A percentile compares a stretch with the other conserved stretches of the same genome.
These are phyloP conservation scores for Waltiozyma sp. DNA, from an alignment of 1,139 yeast species.

Conservation along the genomic window DNA sequence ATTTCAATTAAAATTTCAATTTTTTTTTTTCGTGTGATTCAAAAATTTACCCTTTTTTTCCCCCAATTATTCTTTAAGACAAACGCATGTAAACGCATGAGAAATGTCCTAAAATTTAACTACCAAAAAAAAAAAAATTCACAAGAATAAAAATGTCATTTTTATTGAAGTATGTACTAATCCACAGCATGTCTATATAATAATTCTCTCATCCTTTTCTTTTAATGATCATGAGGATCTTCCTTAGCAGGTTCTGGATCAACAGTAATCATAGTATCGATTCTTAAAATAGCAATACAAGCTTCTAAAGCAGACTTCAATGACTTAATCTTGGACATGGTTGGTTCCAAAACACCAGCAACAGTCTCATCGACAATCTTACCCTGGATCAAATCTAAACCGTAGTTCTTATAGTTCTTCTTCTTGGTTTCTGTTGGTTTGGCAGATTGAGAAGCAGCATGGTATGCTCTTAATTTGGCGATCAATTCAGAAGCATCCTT, in stretches of 20 bases:
- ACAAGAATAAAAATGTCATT: too few relatives aligned
- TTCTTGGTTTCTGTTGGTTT: constrained; percentile 72
- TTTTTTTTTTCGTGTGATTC: too few relatives aligned
- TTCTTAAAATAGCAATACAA: constrained; percentile 92
- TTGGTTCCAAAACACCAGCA: constrained; percentile 91
- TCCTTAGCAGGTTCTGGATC: constrained; percentile 93
- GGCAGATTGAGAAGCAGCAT: constrained; percentile 89
- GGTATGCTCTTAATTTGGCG: constrained; percentile 92
- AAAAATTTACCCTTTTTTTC: too few relatives aligned
- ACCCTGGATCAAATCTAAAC: constrained; percentile 84
- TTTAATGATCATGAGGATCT: constrained; percentile 63
- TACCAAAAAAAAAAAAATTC: too few relatives aligned
- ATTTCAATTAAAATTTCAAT: too few relatives aligned
- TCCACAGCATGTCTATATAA: too few relatives aligned
- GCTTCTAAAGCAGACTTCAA: constrained; percentile 96
- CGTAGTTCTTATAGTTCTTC: constrained; percentile 79
- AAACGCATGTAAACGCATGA: too few relatives aligned
- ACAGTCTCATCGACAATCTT: constrained; percentile 78
- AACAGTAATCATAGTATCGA: constrained; percentile 96
- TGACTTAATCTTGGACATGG: constrained; percentile 83
- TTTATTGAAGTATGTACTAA: too few relatives aligned
- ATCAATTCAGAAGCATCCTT: constrained; percentile 92
- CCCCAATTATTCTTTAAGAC: too few relatives aligned
- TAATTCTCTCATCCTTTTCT: not conserved
- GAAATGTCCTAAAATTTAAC: too few relatives aligned